phyloP scores from a whole-genome alignment of 768 basidiomycete genomes.

The Tephrocybe sp. region DNA sequence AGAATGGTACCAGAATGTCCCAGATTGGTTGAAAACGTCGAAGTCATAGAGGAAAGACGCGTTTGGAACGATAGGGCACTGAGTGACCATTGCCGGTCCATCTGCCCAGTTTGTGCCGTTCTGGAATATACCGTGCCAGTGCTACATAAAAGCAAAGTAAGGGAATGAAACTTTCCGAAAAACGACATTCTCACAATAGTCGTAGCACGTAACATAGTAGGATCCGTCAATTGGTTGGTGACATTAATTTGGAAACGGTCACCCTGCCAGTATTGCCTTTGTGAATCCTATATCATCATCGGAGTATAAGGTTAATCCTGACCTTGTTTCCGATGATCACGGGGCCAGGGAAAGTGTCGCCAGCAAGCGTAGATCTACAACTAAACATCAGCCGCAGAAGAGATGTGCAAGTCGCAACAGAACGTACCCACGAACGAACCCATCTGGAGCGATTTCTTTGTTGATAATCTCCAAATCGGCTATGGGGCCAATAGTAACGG shows the following conservation, averaged over 20 bases:
- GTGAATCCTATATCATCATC: neutral
- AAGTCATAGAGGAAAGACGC: neutral
- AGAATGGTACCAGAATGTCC: conserved; percentile 1
- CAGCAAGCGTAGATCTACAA: neutral
- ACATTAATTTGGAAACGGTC: neutral
- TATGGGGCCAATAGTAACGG: neutral
- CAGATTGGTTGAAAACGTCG: neutral
- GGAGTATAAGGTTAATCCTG: neutral
- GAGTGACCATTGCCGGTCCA: neutral
- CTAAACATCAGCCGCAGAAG: neutral
- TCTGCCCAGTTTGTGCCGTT: neutral
- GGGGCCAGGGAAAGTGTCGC: neutral
- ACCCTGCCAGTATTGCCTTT: neutral
- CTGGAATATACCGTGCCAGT: conserved; percentile 2
- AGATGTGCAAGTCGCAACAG: neutral
- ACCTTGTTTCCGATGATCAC: neutral
- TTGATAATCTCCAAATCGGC: neutral
- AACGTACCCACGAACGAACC: neutral
- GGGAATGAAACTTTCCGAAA: neutral
- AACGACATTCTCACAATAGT: neutral
- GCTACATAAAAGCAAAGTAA: neutral
- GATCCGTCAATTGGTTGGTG: neutral
- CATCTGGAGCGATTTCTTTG: neutral
- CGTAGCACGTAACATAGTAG: neutral
- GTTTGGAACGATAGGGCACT: neutral